Conservation (phyloP, 2,329 filamentous ascomycete species). For the Penicillium sp. region DNA sequence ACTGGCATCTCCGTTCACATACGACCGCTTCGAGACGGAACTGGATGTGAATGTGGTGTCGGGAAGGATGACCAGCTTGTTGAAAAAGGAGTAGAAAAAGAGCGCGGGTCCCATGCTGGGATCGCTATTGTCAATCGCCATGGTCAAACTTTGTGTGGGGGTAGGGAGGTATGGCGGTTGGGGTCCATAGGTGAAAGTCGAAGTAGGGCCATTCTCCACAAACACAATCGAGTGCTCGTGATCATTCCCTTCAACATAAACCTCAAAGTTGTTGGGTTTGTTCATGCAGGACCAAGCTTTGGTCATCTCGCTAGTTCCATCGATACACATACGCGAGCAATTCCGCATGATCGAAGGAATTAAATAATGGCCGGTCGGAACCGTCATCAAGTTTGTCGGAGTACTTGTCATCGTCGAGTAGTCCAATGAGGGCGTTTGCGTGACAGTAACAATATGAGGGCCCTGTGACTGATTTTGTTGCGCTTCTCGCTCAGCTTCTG, state of each 20-base stretch:
- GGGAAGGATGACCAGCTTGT: constrained; percentile 61
- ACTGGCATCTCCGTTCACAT: constrained; percentile 18
- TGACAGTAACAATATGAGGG: constrained; percentile 45
- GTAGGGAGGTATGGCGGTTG: constrained; percentile 54
- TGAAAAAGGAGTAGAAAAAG: constrained; percentile 61
- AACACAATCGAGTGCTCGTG: constrained; percentile 36
- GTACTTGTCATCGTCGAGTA: constrained; percentile 50
- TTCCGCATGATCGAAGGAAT: constrained; percentile 50
- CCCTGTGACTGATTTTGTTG: constrained; percentile 14
- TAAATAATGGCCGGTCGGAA: constrained; percentile 51
- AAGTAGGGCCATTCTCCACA: constrained; percentile 36
- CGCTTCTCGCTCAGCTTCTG: constrained; percentile 26
- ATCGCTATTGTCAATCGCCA: constrained; percentile 59
- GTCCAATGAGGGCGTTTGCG: constrained; percentile 50
- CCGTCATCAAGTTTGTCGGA: constrained; percentile 43
- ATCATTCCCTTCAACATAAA: constrained; percentile 29
- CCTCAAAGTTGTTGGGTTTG: constrained; percentile 30
- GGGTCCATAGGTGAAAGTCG: constrained; percentile 57
- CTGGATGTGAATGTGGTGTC: constrained; percentile 35
- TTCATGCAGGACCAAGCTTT: constrained; percentile 52
- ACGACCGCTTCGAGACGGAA: constrained; percentile 29
- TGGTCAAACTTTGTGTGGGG: constrained; percentile 48
- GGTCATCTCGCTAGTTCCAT: constrained; percentile 40
- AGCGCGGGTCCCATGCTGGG: constrained; percentile 59
- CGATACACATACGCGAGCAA: constrained; percentile 50